A percentile compares a stretch with the other conserved stretches of the same genome.
phyloP scores from a whole-genome alignment of 768 basidiomycete species.

The Tephrocybe sp. region DNA sequence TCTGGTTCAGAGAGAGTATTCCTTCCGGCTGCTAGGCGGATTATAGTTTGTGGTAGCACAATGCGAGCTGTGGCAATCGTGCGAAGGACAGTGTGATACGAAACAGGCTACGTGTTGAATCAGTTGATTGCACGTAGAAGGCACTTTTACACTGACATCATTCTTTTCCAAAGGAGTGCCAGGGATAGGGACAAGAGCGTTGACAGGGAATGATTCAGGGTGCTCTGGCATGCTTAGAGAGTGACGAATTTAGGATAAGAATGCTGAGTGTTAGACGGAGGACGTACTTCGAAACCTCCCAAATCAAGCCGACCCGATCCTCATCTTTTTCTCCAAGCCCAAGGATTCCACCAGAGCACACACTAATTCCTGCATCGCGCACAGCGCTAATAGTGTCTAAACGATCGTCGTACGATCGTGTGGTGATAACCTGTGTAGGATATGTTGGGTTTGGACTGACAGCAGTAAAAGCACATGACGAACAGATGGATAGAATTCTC shows the following conservation, averaged over 20 bases:
- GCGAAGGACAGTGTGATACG: constrained; percentile 80
- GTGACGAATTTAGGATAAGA: too few relatives aligned
- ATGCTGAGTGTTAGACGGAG: constrained; percentile 4
- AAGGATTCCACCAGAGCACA: constrained; percentile 95
- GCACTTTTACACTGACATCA: constrained; percentile 48
- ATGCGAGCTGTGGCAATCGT: constrained; percentile 96
- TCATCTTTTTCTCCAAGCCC: constrained; percentile 89
- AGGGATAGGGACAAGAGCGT: constrained; percentile 92
- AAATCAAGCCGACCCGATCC: constrained; percentile 91
- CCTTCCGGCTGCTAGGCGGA: constrained; percentile 91
- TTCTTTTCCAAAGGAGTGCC: constrained; percentile 93
- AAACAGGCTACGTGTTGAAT: constrained; percentile 56
- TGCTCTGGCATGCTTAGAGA: constrained; percentile 86
- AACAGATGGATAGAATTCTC: constrained; percentile 94
- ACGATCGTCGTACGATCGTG: constrained; percentile 91
- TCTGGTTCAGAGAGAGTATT: constrained; percentile 87
- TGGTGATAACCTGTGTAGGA: constrained; percentile 79
- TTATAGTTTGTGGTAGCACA: constrained; percentile 88
- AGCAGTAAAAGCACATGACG: constrained; percentile 11
- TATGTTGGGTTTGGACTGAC: background rate
- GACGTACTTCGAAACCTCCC: constrained; percentile 86
- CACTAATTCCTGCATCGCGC: constrained; percentile 92
- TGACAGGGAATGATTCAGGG: constrained; percentile 98
- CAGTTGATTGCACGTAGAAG: background rate
- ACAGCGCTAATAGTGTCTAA: constrained; percentile 88